A percentile compares a stretch with the other conserved stretches of the same genome.
phyloP scores from a whole-genome alignment of 2,329 filamentous ascomycete genomes.

The Neodidymelliopsis sp. region DNA sequence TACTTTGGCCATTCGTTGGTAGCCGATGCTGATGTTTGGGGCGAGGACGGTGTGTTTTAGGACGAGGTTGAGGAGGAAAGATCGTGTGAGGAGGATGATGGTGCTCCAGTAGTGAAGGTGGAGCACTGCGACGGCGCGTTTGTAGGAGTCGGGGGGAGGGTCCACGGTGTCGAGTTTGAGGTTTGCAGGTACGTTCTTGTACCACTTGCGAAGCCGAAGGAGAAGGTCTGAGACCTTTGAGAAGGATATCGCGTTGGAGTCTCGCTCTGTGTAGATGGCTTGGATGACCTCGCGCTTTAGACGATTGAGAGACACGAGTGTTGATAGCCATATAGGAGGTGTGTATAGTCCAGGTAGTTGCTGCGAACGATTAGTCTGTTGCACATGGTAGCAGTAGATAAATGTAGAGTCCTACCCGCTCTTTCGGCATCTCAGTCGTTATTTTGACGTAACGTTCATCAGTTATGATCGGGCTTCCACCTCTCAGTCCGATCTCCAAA shows the following conservation, averaged over 20 bases:
- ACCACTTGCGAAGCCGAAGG: constrained; percentile 44
- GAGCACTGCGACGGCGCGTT: constrained; percentile 43
- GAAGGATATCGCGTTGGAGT: constrained; percentile 41
- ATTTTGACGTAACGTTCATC: constrained; percentile 45
- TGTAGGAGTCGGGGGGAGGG: constrained; percentile 43
- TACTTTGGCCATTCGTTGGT: constrained; percentile 44
- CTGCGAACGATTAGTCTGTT: no score
- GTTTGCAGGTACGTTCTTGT: constrained; percentile 41
- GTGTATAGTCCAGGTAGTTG: constrained; percentile 49
- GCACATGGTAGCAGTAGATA: no score
- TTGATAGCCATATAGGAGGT: constrained; percentile 42
- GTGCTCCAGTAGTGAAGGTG: constrained; percentile 48
- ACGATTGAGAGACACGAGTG: constrained; percentile 40
- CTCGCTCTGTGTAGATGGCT: constrained; percentile 44
- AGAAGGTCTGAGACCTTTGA: constrained; percentile 45
- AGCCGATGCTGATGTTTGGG: constrained; percentile 41
- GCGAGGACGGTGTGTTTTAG: constrained; percentile 36
- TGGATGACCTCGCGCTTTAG: constrained; percentile 47
- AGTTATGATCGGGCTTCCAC: constrained; percentile 45
- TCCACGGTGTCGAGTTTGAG: constrained; percentile 37
- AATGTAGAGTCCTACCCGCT: constrained; percentile 32
- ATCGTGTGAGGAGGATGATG: constrained; percentile 44
- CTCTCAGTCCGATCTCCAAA: constrained; percentile 46
- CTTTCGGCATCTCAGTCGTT: constrained; percentile 41
- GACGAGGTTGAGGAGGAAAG: constrained; percentile 46